Conservation (phyloP, 805 yeast species). For the Kodamaea neixiangensis region DNA sequence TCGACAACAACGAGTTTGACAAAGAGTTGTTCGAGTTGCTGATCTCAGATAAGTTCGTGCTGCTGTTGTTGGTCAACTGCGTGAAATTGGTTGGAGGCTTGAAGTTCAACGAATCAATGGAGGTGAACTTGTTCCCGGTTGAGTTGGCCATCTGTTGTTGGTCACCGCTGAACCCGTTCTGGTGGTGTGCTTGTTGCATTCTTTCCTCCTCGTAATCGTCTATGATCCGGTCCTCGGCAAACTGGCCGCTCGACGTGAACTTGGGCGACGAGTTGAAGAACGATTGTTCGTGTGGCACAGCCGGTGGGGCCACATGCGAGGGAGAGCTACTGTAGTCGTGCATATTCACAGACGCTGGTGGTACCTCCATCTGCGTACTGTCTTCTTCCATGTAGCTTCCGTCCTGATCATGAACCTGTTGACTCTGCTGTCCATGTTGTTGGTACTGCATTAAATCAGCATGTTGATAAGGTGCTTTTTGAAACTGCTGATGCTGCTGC, state of each 20-base stretch:
- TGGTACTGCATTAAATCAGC: conserved; percentile 10
- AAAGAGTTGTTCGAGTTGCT: conserved; percentile 27
- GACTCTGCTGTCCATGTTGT: conserved; percentile 10
- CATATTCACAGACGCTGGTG: conserved; percentile 10
- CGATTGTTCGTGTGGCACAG: conserved; percentile 6
- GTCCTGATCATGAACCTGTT: conserved; percentile 19
- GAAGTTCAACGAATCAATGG: conserved; percentile 40
- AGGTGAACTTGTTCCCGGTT: conserved; percentile 30
- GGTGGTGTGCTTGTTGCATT: conserved; percentile 12
- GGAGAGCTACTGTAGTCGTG: conserved; percentile 12
- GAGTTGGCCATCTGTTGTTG: background rate
- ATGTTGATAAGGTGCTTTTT: conserved; percentile 12
- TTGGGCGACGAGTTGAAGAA: conserved; percentile 15
- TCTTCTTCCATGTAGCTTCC: conserved; percentile 46
- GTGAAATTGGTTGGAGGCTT: conserved; percentile 46
- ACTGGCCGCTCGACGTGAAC: conserved; percentile 13
- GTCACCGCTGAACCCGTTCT: background rate
- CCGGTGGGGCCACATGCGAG: conserved; percentile 9
- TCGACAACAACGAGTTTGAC: conserved; percentile 22
- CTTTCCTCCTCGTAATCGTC: conserved; percentile 14
- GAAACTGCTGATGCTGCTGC: conserved; percentile 14
- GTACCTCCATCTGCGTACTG: conserved; percentile 21
- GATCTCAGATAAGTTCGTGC: conserved; percentile 40
- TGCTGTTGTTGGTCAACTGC: conserved; percentile 40
- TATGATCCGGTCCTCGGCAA: conserved; percentile 14